Evolutionary conservation across 129 eudicot genomes (phyloP), one percentile per base, ranked within the genome.

Genomic region (Flaveria trinervia): DNA sequence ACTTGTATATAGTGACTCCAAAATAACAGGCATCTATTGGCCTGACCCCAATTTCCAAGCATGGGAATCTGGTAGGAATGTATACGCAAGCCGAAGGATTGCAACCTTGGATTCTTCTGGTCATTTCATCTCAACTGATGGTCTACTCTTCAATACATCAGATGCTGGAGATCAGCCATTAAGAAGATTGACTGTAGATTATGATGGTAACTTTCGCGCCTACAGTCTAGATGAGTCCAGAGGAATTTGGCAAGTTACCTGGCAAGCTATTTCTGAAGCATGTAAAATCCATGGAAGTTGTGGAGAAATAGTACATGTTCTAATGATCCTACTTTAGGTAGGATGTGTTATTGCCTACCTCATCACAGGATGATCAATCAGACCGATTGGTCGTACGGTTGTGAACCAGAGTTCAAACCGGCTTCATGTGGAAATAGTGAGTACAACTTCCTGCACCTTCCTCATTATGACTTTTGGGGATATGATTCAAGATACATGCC

Each of bases 241-340:
- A 18, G 66, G 75, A 11, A 18, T 16, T 25, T 81, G 88, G 86
- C 56, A 54, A 8, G 71, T 81, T 62, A 67, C 83, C 1, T 81
- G 88, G 88, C 83, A 77, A 39, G 83, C 75, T n/a, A 61, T 81
- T 9, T 74, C 67, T 18, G 50, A 66, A 15, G 13, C 50, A 1
- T 85, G 80, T 64, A 73, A 20, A 25, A 65, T 70, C 23, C 84
- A 85, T 64, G 89, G 86, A 36, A 14, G 25, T 16, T 85, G 89
- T 48, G 89, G 86, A 54, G 50, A 61, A 80, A 80, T 41, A 68
- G 74, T 72, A 22, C 80, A 0, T 84, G 88, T 36, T 46, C 46
- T 22, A 23, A 71, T 49, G 80, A 64, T 61, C 71, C 39, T 43
- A 9, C 12, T 8, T 4, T 9, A 1, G 82, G 83, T 16, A 84